Conservation (phyloP, 192 early-diverging fungal species). For the Rhizophagus clarus region DNA sequence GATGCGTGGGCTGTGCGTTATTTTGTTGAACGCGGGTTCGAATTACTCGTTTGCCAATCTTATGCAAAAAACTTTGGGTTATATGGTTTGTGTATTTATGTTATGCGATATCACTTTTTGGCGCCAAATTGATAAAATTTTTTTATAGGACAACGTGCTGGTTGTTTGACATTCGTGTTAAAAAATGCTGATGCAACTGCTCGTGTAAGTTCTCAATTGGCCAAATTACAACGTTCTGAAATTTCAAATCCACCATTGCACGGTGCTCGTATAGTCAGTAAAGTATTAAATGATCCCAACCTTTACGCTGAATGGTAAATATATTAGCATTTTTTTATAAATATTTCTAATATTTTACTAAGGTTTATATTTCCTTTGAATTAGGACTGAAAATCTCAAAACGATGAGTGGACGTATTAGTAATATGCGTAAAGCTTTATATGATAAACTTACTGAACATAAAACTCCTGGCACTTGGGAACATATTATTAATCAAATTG, state of each 20-base stretch:
- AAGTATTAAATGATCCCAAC: constrained; percentile 80
- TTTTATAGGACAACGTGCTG: constrained; percentile 77
- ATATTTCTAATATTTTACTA: not conserved
- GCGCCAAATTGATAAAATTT: not conserved
- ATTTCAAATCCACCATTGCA: constrained; percentile 91
- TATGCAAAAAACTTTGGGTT: constrained; percentile 99
- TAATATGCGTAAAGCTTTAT: constrained; percentile 78
- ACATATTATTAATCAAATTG: constrained; percentile 94
- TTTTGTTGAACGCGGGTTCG: constrained; percentile 91
- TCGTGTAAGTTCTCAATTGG: constrained; percentile 78
- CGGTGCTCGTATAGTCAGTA: constrained; percentile 84
- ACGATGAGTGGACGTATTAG: constrained; percentile 92
- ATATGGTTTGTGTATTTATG: constrained; percentile 61
- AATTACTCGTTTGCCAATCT: constrained; percentile 88
- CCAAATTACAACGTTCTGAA: constrained; percentile 78
- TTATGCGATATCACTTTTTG: constrained; percentile 3
- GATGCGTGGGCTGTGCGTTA: constrained; percentile 94
- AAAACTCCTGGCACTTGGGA: constrained; percentile 94
- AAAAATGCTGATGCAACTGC: constrained; percentile 51
- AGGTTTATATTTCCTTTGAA: not conserved
- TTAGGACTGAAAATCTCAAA: constrained; percentile 56
- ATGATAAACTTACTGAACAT: constrained; percentile 64
- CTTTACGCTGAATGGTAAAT: constrained; percentile 83
- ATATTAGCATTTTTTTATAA: not conserved
- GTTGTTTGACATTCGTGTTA: constrained; percentile 81